Evolutionary conservation across 106 monocot genomes (phyloP).

Genomic region (Allium sativum): DNA sequence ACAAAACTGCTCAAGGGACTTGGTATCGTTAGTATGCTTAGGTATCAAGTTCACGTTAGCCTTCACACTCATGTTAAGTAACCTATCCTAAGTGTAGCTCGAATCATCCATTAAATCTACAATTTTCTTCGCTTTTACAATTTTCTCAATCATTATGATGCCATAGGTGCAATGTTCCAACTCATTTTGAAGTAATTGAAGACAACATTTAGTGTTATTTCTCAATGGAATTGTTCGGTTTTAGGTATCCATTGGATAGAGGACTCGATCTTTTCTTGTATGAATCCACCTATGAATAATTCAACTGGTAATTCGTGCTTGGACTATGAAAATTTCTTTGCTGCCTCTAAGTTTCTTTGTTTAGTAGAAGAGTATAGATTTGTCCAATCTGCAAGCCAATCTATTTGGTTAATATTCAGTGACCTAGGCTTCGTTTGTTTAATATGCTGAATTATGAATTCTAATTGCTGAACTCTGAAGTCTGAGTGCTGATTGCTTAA

Average conservation of each 20-base stretch:
- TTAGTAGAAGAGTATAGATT: conserved; percentile 60
- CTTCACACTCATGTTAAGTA: conserved; percentile 51
- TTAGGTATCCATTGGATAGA: conserved; percentile 48
- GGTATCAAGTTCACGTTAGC: conserved; percentile 69
- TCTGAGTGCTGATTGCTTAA: no score
- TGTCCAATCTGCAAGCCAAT: conserved; percentile 63
- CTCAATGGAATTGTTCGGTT: conserved; percentile 22
- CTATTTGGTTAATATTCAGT: no score
- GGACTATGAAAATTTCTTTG: conserved; percentile 13
- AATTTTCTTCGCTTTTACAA: conserved; percentile 30
- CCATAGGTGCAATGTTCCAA: conserved; percentile 39
- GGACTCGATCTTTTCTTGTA: conserved; percentile 61
- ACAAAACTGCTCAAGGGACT: conserved; percentile 58
- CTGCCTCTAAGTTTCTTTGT: conserved; percentile 28
- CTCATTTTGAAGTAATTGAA: conserved; percentile 78
- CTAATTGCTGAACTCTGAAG: no score
- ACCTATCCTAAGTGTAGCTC: conserved; percentile 11
- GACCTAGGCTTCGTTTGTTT: no score
- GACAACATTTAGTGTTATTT: conserved; percentile 47
- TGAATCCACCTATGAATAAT: conserved; percentile 67
- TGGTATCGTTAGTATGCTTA: conserved; percentile 47
- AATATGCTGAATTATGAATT: no score
- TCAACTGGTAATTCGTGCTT: conserved; percentile 40
- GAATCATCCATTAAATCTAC: conserved; percentile 23
- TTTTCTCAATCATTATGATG: conserved; percentile 32